Base-by-base conservation (phyloP, 306 rosid genomes). In the Citrullus amarus region DNA sequence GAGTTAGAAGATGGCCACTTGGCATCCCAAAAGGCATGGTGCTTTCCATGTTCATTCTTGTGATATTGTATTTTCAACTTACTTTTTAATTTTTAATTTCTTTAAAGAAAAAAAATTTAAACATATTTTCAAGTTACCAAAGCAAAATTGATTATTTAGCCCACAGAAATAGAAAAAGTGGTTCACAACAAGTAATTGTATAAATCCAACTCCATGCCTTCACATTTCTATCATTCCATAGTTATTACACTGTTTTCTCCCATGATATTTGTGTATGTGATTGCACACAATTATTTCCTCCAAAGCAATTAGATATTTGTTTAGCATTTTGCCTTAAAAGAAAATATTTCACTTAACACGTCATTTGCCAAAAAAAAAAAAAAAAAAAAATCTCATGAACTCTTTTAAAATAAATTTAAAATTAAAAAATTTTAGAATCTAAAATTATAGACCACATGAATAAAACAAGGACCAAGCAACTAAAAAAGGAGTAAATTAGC, bases 31-130 rank as follows among this genome's bases (percentile, higher is more conserved):
- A 53, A 74, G 61, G 61, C 18, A 74, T 0, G 32, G 61, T 30
- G 61, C 78, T 51, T 74, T 74, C 78, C 48, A 32, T 74, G 63
- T 74, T 53, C 48, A 74, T 30, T 53, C 62, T 53, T 74, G 77
- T 50, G 43, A 70, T 30, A 72, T 48, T 72, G 77, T 30, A 10
- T 28, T 51, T 72, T 25, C 28, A 25, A 25, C 28, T 25, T 25
- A 1, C 28, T 25, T 25, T 25, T 25, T 25, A 25, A 25, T 25
- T 25, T 25, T 25, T 25, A 25, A 25, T 25, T 25, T 25, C 28
- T 25, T 25, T 25, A 25, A 25, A 22, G 22, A 25, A 25, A 25
- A 25, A 25, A 25, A 25, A 0, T 25, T 25, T 0, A 25, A 25
- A 25, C 28, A 25, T 25, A 25, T 0, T 25, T 25, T 72, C 50